Percentiles rank a stretch among this genome's conserved stretches.
Evolutionary conservation across 257 asterid genomes (phyloP).

Genomic region (Avicennia marina): DNA sequence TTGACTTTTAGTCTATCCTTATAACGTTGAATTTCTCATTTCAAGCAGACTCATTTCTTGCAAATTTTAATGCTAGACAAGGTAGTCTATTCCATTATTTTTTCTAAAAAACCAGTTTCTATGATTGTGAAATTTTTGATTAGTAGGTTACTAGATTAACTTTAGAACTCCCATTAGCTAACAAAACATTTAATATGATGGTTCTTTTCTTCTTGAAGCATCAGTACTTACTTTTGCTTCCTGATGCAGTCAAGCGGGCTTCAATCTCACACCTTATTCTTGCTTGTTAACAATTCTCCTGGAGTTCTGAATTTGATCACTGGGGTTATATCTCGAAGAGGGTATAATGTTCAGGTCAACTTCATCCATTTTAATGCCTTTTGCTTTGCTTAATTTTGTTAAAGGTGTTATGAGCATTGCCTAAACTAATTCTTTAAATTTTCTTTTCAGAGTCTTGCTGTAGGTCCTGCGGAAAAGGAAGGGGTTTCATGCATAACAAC

Average conservation of each 20-base stretch:
- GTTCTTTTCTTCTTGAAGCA: constrained; percentile 4
- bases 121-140: neutral
- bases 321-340: constrained; percentile 93
- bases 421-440: constrained; percentile 18
- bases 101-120: neutral
- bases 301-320: constrained; percentile 94
- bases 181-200: neutral
- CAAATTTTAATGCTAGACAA: neutral
- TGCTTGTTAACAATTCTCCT: constrained; percentile 89
- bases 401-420: constrained; percentile 3
- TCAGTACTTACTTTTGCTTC: constrained; percentile 49
- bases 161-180: neutral
- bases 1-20: neutral
- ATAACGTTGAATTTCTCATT: neutral
- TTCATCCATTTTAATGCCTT: constrained; percentile 6
- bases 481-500: constrained; percentile 87
- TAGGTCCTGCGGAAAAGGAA: constrained; percentile 76
- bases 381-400: neutral
- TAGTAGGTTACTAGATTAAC: constrained; percentile 2
- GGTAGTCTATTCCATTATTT: neutral
- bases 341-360: constrained; percentile 85
- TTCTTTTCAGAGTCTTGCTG: constrained; percentile 80
- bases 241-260: constrained; percentile 84
- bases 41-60: neutral
- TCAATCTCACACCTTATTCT: constrained; percentile 87